Base-by-base conservation (phyloP, 345 rosid species). In the Turritis glabra region DNA sequence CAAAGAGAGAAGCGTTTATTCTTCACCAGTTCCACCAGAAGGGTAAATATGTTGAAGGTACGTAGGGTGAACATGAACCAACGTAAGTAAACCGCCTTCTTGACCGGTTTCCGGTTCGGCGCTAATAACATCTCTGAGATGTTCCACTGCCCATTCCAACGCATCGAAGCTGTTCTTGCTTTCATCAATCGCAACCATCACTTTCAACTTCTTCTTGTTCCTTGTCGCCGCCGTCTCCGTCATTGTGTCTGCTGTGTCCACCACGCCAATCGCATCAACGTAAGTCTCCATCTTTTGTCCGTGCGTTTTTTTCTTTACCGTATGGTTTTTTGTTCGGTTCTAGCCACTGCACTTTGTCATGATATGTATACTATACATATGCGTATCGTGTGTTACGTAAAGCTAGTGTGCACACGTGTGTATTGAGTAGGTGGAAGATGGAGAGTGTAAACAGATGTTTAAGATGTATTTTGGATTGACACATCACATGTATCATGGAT, bases 101-200 rank as follows among this genome's bases (percentile, higher is more conserved):
- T 76, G 80, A 68, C 10, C 53, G 21, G 22, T 62, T 19, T 74
- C 79, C 14, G 80, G 80, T 54, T 35, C 76, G 11, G 67, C 30
- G 0, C 74, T 35, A 0, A 64, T 3, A 19, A 66, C 64, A 30
- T 51, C 52, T 55, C 74, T 50, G 15, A 87, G 77, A 51, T 84
- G 64, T 25, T 86, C 85, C 13, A 87, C 85, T 0, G 74, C 78
- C 97, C 91, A 89, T 41, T 81, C 77, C 30, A 91, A 84, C 11
- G 90, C 92, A 46, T 85, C 80, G 67, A 87, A 86, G 53, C 95
- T 87, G 48, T 77, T 85, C 18, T 81, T 87, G 76, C 92, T 89
- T 33, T 86, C 91, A 35, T 91, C 95, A 10, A 87, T 23, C 1
- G 87, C 90, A 75, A 84, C 85, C 87, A 85, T 75, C 44, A 87